Base-by-base conservation (phyloP, 345 rosid genomes). In the Salix purpurea region DNA sequence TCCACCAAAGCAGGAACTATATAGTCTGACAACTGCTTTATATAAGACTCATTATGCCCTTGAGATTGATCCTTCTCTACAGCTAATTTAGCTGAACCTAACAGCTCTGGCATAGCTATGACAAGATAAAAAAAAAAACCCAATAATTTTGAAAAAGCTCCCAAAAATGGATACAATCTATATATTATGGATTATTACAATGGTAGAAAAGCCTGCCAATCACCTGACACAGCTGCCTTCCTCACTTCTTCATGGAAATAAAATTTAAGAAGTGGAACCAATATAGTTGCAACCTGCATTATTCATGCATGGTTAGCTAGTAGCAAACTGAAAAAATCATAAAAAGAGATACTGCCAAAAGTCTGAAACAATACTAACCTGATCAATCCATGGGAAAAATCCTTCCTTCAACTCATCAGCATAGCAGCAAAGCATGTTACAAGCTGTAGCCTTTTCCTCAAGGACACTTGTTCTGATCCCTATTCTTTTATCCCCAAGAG, bases 221-320 rank as follows among this genome's bases (percentile, higher is more conserved):
- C 34, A 74, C 99, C 99, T 89, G 99, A 96, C 80, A 96, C 98
- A 77, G 99, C 99, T 68, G 99, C 99, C 87, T 93, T 96, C 88
- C 99, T 96, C 68, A 96, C 99, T 85, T 96, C 99, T 76, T 92
- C 99, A 44, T 96, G 99, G 86, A 96, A 91, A 84, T 96, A 94
- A 85, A 96, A 96, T 83, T 96, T 94, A 72, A 96, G 91, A 71
- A 96, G 91, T 30, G 97, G 99, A 81, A 96, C 99, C 72, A 96
- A 74, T 40, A 91, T 96, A 48, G 94, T 95, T 66, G 98, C 98
- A 83, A 96, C 99, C 99, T 96, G 83, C 26, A 81, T 18, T 52
- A 6, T 50, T 65, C 28, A 74, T 26, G 69, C 76, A 74, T 18
- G 21, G 26, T 30, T 48, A 28, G 14, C 67, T 21, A 14, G 37